Evolutionary conservation across 176 grass and related monocot species (phyloP), one percentile per base, ranked within the genome.

Genomic region (Cocos nucifera): DNA sequence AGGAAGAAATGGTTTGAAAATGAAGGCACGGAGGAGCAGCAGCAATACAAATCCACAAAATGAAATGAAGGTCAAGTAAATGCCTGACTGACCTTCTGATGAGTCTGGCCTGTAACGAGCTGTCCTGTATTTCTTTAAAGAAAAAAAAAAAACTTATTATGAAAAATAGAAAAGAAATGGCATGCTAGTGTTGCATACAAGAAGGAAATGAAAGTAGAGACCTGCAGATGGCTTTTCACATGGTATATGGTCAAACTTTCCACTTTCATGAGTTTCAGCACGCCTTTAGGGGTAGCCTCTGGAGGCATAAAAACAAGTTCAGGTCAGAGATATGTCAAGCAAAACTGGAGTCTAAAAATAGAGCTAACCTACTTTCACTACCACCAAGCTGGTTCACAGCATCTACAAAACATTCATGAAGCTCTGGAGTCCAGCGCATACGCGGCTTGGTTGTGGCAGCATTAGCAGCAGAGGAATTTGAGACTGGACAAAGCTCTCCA

Each of bases 81-180:
- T 55, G 50, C 21, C 35, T 14, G 62, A 83, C 28, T 70, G 75
- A 91, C 92, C 92, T 91, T 95, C 90, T 56, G 59, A 75, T 44
- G 85, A 61, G 7, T 91, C 81, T 68, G 87, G 84, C 56, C 62
- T 85, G 79, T 82, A 77, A 17, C 81, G 84, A 67, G 92, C 87
- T 57, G 87, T 88, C 56, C 87, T 83, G 74, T 87, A 91, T 76
- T 97, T 97, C 92, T 97, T 78, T 66, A 85, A 62, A 19, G 26
- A 51, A 80, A 32, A 69, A 1, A 55, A 23, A 85, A 77, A 19
- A 26, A 30, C 2, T 68, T 59, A 32, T 62, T 30, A 64, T 22
- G 29, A 69, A 82, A 27, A 8, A 67, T 14, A 57, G 17, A 17
- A 26, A 44, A 12, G 24, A 15, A 62, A 51, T 51, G 61, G 15